Evolutionary conservation across 2,329 filamentous ascomycete species (phyloP), one percentile per base, ranked within the genome.

Genomic region (Paraphaeosphaeria minitans): DNA sequence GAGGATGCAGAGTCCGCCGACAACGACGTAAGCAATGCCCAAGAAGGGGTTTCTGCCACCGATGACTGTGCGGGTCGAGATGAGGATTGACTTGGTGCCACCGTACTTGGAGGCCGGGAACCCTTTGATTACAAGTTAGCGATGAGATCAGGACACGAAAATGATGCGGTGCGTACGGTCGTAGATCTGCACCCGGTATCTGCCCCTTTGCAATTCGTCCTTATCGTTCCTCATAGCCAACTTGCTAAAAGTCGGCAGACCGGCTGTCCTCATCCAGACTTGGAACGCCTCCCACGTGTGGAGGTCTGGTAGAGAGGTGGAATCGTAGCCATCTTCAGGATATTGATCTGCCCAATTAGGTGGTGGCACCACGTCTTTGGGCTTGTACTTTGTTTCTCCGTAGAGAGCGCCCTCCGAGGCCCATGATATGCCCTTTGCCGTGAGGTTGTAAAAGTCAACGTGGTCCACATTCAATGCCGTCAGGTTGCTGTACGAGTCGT

Each of bases 211-310:
- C 89, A 99, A 89, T 0, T 80, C 75, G 1, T 83, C 80, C 0
- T 82, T 82, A 73, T 97, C 89, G 72, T 97, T 97, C 59, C 93
- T 86, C 76, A 89, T 86, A 47, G 92, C 92, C 48, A 99, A 82
- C 81, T 99, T 99, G 84, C 91, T 97, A 76, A 99, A 99, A 5
- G 89, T 90, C 0, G 95, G 95, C 69, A 98, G 80, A 58, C 94
- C 95, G 24, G 95, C 95, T 1, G 96, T 96, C 68, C 95, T 88
- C 95, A 99, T 99, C 95, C 95, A 99, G 22, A 98, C 93, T 79
- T 97, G 93, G 77, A 99, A 96, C 45, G 88, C 87, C 76, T 97
- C 90, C 79, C 92, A 89, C 0, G 87, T 79, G 62, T 89, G 92
- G 22, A 92, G 87, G 1, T 85, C 85, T 8, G 58, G 54, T 9